Conservation (phyloP, 1,139 yeast species). For the Suhomyces ambrosiae region DNA sequence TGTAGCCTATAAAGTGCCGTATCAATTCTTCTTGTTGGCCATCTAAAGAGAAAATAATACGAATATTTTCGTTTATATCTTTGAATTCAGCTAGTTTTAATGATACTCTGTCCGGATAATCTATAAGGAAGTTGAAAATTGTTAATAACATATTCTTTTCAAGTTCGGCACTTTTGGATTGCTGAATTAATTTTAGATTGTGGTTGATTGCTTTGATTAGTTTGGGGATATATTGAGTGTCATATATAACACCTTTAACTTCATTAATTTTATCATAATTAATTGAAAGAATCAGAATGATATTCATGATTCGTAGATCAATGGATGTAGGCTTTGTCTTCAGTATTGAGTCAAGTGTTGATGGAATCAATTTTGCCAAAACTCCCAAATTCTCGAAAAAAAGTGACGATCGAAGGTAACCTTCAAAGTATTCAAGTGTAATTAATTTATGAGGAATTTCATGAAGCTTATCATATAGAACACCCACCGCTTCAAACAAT, state of each 20-base stretch:
- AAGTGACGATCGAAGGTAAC: constrained; percentile 5
- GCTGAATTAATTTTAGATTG: neutral
- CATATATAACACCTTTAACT: constrained; percentile 3
- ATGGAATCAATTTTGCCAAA: constrained; percentile 1
- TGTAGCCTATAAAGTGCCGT: constrained; percentile 19
- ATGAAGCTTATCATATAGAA: neutral
- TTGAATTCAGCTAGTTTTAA: neutral
- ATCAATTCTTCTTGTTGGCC: constrained; percentile 6
- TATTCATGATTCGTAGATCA: constrained; percentile 5
- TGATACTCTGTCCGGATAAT: constrained; percentile 6
- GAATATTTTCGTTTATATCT: constrained; percentile 7
- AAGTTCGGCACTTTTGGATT: neutral
- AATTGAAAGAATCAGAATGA: constrained; percentile 10
- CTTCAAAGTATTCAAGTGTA: constrained; percentile 13
- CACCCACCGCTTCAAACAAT: constrained; percentile 5
- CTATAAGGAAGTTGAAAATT: constrained; percentile 11
- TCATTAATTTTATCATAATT: constrained; percentile 8
- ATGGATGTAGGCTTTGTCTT: neutral
- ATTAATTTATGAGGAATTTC: neutral
- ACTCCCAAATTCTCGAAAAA: constrained; percentile 8
- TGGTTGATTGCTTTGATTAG: constrained; percentile 3
- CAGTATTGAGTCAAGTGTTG: neutral
- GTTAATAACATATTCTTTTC: constrained; percentile 13
- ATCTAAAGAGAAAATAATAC: constrained; percentile 5
- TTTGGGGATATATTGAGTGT: neutral